These are phyloP conservation scores for Mycena citricolor DNA, from an alignment of 1,284 basidiomycete species.

Conservation along the genomic window DNA sequence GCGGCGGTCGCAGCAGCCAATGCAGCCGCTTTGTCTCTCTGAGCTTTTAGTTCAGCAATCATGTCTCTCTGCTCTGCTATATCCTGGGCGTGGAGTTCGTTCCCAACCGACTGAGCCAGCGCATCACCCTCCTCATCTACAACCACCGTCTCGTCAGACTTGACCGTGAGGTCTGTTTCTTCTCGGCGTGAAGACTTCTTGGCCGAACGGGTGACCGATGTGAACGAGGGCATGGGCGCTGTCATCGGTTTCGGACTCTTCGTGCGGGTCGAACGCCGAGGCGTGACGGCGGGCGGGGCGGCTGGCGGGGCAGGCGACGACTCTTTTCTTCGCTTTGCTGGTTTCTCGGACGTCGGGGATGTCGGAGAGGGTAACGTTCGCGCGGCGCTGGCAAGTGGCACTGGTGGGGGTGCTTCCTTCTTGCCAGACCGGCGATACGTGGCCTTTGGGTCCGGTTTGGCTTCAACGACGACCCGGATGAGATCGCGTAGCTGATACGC, in stretches of 20 bases:
- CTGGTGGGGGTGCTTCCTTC: conserved; percentile 34
- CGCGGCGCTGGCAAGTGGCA: conserved; percentile 28
- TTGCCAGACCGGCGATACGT: conserved; percentile 72
- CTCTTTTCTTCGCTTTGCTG: conserved; percentile 67
- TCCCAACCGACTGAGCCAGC: conserved; percentile 53
- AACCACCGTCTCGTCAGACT: conserved; percentile 60
- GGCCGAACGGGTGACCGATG: conserved; percentile 33
- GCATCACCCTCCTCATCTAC: conserved; percentile 62
- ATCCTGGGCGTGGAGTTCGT: conserved; percentile 65
- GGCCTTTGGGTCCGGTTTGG: conserved; percentile 74
- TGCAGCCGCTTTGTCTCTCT: conserved; percentile 38
- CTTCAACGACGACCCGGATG: conserved; percentile 67
- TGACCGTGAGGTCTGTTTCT: conserved; percentile 47
- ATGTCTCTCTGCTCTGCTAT: conserved; percentile 70
- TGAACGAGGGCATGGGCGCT: conserved; percentile 30
- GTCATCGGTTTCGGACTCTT: conserved; percentile 40
- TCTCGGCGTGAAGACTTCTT: conserved; percentile 41
- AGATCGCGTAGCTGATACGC: conserved; percentile 62
- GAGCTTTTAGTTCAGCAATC: conserved; percentile 63
- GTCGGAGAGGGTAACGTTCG: conserved; percentile 41
- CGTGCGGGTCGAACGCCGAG: conserved; percentile 46
- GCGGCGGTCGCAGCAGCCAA: conserved; percentile 26
- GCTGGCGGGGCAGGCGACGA: conserved; percentile 46
- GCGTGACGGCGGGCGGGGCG: conserved; percentile 25
- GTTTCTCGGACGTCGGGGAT: conserved; percentile 36